These are phyloP conservation scores for Lenwebbia sp. DNA, from an alignment of 345 rosid species.

Conservation along the genomic window DNA sequence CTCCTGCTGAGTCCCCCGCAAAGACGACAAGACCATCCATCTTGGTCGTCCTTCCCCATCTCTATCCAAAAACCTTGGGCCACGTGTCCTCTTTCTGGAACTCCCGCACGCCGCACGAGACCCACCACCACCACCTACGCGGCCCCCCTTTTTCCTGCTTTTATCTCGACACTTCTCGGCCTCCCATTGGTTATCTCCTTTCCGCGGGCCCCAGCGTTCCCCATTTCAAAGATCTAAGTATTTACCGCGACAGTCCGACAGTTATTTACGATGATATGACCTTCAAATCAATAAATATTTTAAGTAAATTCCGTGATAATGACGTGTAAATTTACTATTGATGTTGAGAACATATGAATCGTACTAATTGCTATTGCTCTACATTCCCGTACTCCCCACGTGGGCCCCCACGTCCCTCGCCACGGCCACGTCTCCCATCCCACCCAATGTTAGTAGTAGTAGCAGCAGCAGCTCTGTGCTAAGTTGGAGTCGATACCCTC, in stretches of 20 bases:
- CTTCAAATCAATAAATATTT: too few relatives aligned
- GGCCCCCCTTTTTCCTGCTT: constrained; percentile 1
- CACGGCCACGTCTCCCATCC: constrained; percentile 15
- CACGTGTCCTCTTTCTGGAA: constrained; percentile 27
- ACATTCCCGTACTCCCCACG: too few relatives aligned
- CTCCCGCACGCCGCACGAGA: constrained; percentile 4
- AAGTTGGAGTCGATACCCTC: not conserved
- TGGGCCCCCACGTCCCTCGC: not conserved
- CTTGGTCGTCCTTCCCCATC: not conserved
- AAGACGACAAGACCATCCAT: not conserved
- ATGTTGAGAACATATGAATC: too few relatives aligned
- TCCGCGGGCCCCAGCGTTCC: constrained; percentile 7
- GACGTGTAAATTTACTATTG: too few relatives aligned
- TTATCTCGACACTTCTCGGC: constrained; percentile 8
- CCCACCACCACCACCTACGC: constrained; percentile 3
- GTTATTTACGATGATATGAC: too few relatives aligned
- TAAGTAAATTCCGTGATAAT: too few relatives aligned
- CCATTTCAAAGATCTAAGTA: not conserved
- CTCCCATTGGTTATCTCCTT: not conserved
- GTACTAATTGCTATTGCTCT: too few relatives aligned
- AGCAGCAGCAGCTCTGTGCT: not conserved
- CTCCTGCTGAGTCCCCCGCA: not conserved
- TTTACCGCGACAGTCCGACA: too few relatives aligned
- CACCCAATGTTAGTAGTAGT: not conserved
- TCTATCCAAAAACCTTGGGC: not conserved